Base-by-base conservation (phyloP, 495 filamentous ascomycete species). In the Staphylotrichum tortipilum region DNA sequence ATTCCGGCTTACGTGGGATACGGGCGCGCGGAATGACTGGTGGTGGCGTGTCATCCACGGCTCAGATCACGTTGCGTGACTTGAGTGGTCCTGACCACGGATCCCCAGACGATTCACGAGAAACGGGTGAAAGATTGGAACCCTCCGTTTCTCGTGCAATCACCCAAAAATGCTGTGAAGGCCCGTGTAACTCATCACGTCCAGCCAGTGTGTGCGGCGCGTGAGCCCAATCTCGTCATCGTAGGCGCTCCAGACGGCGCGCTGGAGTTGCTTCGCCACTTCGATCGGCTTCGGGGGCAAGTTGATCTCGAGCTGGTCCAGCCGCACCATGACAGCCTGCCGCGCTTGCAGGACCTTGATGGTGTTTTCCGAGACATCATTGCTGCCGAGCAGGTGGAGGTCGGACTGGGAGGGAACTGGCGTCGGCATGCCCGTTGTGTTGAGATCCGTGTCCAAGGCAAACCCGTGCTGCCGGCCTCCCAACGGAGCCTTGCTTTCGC, bases 111-210 rank as follows among this genome's bases (percentile, higher is more conserved):
- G n/a, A n/a, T n/a, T n/a, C n/a, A n/a, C n/a, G n/a, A n/a, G n/a
- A n/a, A n/a, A n/a, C n/a, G n/a, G n/a, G n/a, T n/a, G n/a, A n/a
- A n/a, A n/a, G n/a, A n/a, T n/a, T n/a, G n/a, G 26, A 19, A 9
- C 29, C 18, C 7, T 11, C 2, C 8, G 12, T 28, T 33, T 28
- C 3, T 10, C 7, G 3, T 10, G n/a, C 18, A 4, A 11, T 55
- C 50, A 66, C 2, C 64, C 64, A 41, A 66, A 66, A 0, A 66
- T 49, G 38, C 64, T 66, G 30, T 61, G 59, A 33, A 66, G 49
- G 7, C 62, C 61, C 8, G 55, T 65, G 37, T 43, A 29, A 28
- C 53, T 61, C 64, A 66, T 66, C 11, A 66, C 64, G 34, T 66
- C 64, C 1, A 66, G 45, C 64, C 64, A 66, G 30, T 66, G 64